These are phyloP conservation scores for Trichocomaceae sp. DNA, from an alignment of 2,329 filamentous ascomycete genomes.

Conservation along the genomic window DNA sequence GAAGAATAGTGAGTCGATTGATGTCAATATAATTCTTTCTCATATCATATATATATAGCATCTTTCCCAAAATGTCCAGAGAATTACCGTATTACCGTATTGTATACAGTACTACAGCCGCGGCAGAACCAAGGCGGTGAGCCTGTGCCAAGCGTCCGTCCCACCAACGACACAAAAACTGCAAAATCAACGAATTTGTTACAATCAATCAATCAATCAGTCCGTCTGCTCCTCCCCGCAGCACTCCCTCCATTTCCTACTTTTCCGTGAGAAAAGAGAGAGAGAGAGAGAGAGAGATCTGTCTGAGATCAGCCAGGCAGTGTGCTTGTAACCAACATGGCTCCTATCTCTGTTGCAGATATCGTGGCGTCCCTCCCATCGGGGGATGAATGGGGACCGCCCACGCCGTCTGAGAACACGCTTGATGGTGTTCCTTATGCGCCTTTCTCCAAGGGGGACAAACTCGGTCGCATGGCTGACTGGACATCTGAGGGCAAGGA, in stretches of 20 bases:
- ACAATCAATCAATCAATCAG: background rate
- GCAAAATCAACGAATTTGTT: slow-evolving; percentile 10
- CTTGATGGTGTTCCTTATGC: slow-evolving; percentile 94
- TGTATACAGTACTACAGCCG: background rate
- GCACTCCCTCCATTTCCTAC: background rate
- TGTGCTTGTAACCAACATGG: slow-evolving; percentile 32
- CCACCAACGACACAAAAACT: slow-evolving; percentile 12
- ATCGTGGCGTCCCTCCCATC: slow-evolving; percentile 66
- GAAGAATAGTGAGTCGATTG: too few species aligned
- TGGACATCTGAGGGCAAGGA: slow-evolving; percentile 82
- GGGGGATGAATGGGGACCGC: slow-evolving; percentile 80
- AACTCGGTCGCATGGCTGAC: slow-evolving; percentile 97
- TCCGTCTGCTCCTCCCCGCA: background rate
- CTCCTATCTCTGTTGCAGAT: slow-evolving; percentile 53
- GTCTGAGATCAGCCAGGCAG: background rate
- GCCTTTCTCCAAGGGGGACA: slow-evolving; percentile 97
- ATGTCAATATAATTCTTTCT: too few species aligned
- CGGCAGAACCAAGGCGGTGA: slow-evolving; percentile 12
- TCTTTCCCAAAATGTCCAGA: too few species aligned
- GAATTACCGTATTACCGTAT: too few species aligned
- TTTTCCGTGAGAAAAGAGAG: too few species aligned
- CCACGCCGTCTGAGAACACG: slow-evolving; percentile 75
- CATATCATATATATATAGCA: too few species aligned
- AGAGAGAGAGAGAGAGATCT: background rate
- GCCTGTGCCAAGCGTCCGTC: slow-evolving; percentile 3